These are phyloP conservation scores for Conoideocrella luteorostrata DNA, from an alignment of 2,329 filamentous ascomycete genomes.

Conservation along the genomic window DNA sequence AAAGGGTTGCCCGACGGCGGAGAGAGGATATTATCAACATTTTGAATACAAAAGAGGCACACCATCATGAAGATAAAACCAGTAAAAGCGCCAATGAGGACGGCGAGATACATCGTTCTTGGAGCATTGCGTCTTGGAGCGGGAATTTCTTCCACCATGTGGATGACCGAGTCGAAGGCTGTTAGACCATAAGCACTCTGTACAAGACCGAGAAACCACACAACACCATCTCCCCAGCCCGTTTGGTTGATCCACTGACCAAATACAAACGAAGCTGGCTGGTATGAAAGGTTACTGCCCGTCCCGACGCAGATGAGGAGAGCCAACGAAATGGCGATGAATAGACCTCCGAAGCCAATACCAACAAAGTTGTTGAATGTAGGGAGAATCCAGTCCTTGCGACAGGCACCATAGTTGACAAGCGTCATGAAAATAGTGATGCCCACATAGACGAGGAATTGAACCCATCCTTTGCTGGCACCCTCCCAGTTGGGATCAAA, in stretches of 20 bases:
- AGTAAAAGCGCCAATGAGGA: conserved; percentile 40
- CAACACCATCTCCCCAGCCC: conserved; percentile 48
- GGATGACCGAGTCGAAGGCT: conserved; percentile 52
- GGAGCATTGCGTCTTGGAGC: conserved; percentile 44
- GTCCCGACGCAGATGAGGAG: conserved; percentile 46
- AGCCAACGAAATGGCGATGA: conserved; percentile 44
- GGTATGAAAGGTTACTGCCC: conserved; percentile 36
- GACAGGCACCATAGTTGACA: conserved; percentile 46
- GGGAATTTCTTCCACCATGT: conserved; percentile 53
- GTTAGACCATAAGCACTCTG: conserved; percentile 50
- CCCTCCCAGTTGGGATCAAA: conserved; percentile 42
- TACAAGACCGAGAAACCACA: conserved; percentile 52
- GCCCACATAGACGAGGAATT: conserved; percentile 49
- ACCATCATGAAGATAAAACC: conserved; percentile 47
- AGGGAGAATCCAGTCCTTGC: conserved; percentile 31
- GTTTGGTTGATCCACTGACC: conserved; percentile 37
- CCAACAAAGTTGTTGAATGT: conserved; percentile 52
- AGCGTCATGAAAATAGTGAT: conserved; percentile 40
- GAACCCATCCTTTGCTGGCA: conserved; percentile 40
- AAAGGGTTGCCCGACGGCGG: conserved; percentile 38
- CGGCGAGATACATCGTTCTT: conserved; percentile 44
- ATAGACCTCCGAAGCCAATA: conserved; percentile 43
- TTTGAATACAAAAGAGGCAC: conserved; percentile 44
- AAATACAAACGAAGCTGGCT: conserved; percentile 46
- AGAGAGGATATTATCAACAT: conserved; percentile 33